Conservation (phyloP, 2,329 filamentous ascomycete genomes). For the Penicillium brasilianum region DNA sequence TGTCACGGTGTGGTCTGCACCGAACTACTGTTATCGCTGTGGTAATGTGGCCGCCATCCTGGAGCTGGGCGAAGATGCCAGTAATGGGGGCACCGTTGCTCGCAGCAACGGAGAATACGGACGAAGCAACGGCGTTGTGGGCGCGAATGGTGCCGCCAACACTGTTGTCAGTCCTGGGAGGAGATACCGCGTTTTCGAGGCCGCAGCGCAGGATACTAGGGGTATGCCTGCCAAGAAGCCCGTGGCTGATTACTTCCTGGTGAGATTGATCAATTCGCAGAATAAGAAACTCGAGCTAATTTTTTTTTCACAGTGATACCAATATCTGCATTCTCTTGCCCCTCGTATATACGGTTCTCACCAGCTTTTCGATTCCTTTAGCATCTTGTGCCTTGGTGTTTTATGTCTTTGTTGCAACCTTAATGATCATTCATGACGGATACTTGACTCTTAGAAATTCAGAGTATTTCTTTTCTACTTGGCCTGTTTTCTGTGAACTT, state of each 20-base stretch:
- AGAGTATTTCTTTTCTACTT: not conserved
- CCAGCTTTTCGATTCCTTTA: conserved; percentile 19
- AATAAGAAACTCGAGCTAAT: conserved; percentile 16
- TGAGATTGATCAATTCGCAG: conserved; percentile 29
- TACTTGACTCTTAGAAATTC: conserved; percentile 11
- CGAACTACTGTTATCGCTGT: conserved; percentile 95
- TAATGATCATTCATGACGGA: conserved; percentile 34
- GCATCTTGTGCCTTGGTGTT: conserved; percentile 32
- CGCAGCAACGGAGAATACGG: conserved; percentile 61
- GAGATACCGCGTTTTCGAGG: conserved; percentile 93
- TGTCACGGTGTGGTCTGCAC: conserved; percentile 97
- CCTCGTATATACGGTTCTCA: conserved; percentile 12
- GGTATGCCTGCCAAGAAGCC: conserved; percentile 99
- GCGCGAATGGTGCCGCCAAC: conserved; percentile 53
- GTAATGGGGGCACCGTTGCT: conserved; percentile 71
- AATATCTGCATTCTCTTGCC: conserved; percentile 21
- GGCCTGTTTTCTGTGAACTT: not conserved
- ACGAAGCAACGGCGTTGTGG: conserved; percentile 53
- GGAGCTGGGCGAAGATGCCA: conserved; percentile 85
- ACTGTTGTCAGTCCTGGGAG: conserved; percentile 74
- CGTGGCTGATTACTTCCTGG: conserved; percentile 92
- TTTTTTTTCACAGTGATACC: conserved; percentile 27
- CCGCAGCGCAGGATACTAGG: conserved; percentile 90
- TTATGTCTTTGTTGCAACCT: conserved; percentile 23
- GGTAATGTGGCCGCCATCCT: conserved; percentile 95